Evolutionary conservation across 2,329 filamentous ascomycete genomes (phyloP).

Genomic region (Pestalotiopsis fici): DNA sequence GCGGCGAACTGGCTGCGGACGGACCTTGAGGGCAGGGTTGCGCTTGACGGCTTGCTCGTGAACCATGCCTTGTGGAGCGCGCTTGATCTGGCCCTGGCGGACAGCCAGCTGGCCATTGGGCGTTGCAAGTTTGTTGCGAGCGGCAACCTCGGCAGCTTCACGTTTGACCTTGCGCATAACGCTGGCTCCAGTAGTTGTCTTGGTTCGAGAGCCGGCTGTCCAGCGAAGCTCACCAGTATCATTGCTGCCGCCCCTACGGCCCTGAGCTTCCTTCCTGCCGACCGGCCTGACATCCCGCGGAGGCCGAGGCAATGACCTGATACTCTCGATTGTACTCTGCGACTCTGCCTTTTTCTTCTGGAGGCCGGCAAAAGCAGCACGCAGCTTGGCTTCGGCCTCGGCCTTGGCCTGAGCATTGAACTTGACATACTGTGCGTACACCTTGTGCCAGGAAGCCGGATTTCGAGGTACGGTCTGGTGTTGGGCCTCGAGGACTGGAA

Average conservation of each 20-base stretch:
- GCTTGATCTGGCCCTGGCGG: slow-evolving; percentile 40
- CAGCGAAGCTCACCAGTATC: slow-evolving; percentile 41
- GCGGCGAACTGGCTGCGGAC: slow-evolving; percentile 13
- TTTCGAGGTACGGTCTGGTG: slow-evolving; percentile 67
- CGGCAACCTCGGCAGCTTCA: slow-evolving; percentile 56
- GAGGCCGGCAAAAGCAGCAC: slow-evolving; percentile 57
- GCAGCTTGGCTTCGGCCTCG: slow-evolving; percentile 59
- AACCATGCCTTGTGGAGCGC: slow-evolving; percentile 56
- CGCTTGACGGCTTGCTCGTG: slow-evolving; percentile 49
- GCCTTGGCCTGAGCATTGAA: slow-evolving; percentile 59
- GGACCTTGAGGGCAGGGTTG: slow-evolving; percentile 25
- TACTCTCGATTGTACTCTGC: slow-evolving; percentile 57
- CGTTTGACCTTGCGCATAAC: slow-evolving; percentile 58
- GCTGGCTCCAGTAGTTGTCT: slow-evolving; percentile 50
- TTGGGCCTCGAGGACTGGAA: slow-evolving; percentile 62
- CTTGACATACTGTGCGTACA: slow-evolving; percentile 71
- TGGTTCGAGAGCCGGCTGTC: slow-evolving; percentile 51
- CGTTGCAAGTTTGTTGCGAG: slow-evolving; percentile 46
- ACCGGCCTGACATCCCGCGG: slow-evolving; percentile 31
- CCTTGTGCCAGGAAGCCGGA: slow-evolving; percentile 72
- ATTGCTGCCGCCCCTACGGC: slow-evolving; percentile 17
- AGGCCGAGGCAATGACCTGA: slow-evolving; percentile 43
- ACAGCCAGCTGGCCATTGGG: slow-evolving; percentile 34
- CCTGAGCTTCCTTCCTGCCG: slow-evolving; percentile 13
- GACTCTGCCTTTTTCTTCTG: slow-evolving; percentile 59